Evolutionary conservation across 2,329 filamentous ascomycete species (phyloP).

Genomic region (Penicillium sp.): DNA sequence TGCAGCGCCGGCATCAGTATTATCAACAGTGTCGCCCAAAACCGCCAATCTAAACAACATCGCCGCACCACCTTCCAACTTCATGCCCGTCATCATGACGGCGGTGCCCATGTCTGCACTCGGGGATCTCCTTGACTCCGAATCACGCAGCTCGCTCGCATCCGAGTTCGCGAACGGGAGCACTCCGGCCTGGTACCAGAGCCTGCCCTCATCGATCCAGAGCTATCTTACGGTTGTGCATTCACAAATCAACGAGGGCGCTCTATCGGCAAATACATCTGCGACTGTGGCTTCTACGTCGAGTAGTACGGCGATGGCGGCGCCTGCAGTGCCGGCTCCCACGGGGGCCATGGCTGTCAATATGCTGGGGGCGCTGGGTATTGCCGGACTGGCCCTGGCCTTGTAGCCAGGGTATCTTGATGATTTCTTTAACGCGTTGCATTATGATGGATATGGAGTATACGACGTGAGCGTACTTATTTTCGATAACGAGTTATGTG

Average conservation of each 20-base stretch:
- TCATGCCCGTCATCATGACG: constrained; percentile 29
- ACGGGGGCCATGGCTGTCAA: constrained; percentile 15
- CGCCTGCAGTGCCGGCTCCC: constrained; percentile 5
- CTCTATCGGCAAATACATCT: constrained; percentile 24
- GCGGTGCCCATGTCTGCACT: constrained; percentile 29
- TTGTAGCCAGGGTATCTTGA: background rate
- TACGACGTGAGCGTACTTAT: background rate
- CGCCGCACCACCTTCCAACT: constrained; percentile 26
- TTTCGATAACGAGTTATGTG: background rate
- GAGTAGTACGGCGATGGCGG: constrained; percentile 13
- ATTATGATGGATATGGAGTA: constrained; percentile 1
- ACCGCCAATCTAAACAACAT: constrained; percentile 30
- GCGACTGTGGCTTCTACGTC: constrained; percentile 16
- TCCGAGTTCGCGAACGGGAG: constrained; percentile 28
- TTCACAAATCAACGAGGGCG: constrained; percentile 25
- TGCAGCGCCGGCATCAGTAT: constrained; percentile 10
- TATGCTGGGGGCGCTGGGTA: constrained; percentile 16
- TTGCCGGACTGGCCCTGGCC: constrained; percentile 12
- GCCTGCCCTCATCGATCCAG: constrained; percentile 29
- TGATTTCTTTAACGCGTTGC: background rate
- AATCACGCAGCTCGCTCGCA: constrained; percentile 26
- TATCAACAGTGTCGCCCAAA: constrained; percentile 15
- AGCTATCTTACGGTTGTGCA: constrained; percentile 30
- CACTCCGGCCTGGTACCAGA: constrained; percentile 30
- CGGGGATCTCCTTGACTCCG: constrained; percentile 26